phyloP scores from a whole-genome alignment of 345 rosid species.

The Pugionium cornutum region DNA sequence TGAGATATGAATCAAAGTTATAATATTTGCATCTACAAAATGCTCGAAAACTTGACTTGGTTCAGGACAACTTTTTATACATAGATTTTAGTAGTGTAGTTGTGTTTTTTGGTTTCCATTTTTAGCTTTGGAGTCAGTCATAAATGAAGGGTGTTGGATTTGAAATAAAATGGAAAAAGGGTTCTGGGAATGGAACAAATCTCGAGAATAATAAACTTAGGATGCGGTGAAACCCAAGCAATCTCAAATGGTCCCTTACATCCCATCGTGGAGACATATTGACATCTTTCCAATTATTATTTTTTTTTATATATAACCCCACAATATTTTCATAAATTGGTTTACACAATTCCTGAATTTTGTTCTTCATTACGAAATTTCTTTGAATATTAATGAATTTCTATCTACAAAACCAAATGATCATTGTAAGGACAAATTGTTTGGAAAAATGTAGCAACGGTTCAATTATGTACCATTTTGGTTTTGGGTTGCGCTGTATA shows the following conservation, averaged over 20 bases:
- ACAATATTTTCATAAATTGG: not conserved
- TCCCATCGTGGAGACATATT: conserved; percentile 33
- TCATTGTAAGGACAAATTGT: conserved; percentile 4
- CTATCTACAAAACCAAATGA: not conserved
- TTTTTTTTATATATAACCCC: not conserved
- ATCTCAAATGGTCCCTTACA: conserved; percentile 45
- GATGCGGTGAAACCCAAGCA: conserved; percentile 81
- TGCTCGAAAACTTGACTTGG: not conserved
- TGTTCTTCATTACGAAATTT: conserved; percentile 6
- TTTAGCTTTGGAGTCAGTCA: not conserved
- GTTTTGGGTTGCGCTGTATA: not conserved
- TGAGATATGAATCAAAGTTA: not conserved
- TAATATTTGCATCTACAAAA: not conserved
- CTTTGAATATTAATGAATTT: not conserved
- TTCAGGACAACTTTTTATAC: no score
- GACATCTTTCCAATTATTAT: conserved; percentile 24
- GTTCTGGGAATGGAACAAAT: conserved; percentile 8
- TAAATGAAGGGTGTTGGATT: not conserved
- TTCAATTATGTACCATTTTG: not conserved
- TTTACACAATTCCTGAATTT: not conserved
- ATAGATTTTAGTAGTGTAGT: not conserved
- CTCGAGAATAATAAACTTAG: conserved; percentile 28
- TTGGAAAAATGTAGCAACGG: conserved; percentile 1
- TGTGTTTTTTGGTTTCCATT: not conserved
- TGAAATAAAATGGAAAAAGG: not conserved